Base-by-base conservation (phyloP, 352 stramenopile genomes). In the Phytophthora litchii region DNA sequence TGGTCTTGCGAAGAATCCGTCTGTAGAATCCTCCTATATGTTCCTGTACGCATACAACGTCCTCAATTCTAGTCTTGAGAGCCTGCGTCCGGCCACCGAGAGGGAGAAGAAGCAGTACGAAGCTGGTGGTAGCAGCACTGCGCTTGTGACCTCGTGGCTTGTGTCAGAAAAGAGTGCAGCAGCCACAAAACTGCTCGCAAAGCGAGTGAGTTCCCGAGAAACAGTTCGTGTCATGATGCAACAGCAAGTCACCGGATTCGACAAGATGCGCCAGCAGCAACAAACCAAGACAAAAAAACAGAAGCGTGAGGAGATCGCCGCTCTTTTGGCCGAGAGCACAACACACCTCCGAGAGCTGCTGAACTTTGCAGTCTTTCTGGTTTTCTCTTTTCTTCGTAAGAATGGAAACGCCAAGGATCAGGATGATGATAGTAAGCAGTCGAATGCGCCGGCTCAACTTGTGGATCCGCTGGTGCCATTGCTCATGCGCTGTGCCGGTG, bases 381-480 rank as follows among this genome's bases (percentile, higher is more conserved):
- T 92, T 3, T 91, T 87, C 37, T 79, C 82, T n/a, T 85, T 91
- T 49, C 56, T 94, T 1, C 72, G 77, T 27, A 70, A 66, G 43
- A 72, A 46, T 13, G 67, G 65, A 5, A 74, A 45, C 25, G 43
- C 38, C 1, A 70, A 73, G 45, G 54, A 65, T 0, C 44, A 60
- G 14, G 50, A 57, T 13, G 31, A 40, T 5, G 54, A 65, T 5
- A 32, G 13, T 19, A 66, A 69, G 40, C 63, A 56, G 3, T 49
- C 17, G 3, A 64, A 60, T 27, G 54, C 72, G 17, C 57, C 77
- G n/a, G 34, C 70, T 25, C 49, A 72, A 27, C 88, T 98, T 57
- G 72, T 97, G 3, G 93, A 98, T 60, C 95, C 95, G 13, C 94
- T 98, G 56, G 84, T 98, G 23, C 86, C 83, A 10, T 67, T 97